Conservation (phyloP, 345 rosid species). For the Acer saccharum region DNA sequence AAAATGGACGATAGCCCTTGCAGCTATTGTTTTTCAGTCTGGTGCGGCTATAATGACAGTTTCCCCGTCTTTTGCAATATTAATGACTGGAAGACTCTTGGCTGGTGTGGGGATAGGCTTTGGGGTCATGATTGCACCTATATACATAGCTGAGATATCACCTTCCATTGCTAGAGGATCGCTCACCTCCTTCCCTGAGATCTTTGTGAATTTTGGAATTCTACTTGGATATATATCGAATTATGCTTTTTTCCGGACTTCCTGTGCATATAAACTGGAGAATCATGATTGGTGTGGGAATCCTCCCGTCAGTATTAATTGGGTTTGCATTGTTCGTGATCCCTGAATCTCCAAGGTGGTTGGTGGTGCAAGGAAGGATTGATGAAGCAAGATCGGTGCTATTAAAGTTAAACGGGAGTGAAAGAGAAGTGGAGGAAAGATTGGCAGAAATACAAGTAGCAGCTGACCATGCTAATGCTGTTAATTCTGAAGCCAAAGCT, state of each 20-base stretch:
- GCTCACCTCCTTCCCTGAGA: conserved; percentile 69
- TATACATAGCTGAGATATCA: conserved; percentile 63
- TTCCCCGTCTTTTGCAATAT: conserved; percentile 47
- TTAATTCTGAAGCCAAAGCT: conserved; percentile 35
- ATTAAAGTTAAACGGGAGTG: conserved; percentile 40
- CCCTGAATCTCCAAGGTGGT: conserved; percentile 78
- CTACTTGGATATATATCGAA: conserved; percentile 69
- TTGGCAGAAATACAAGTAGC: conserved; percentile 53
- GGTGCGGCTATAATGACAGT: conserved; percentile 57
- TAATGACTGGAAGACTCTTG: conserved; percentile 52
- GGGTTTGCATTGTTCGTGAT: conserved; percentile 54
- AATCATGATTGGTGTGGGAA: conserved; percentile 64
- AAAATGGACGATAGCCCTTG: conserved; percentile 64
- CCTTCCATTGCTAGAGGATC: conserved; percentile 53
- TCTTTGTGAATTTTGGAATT: conserved; percentile 64
- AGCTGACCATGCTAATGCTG: conserved; percentile 34
- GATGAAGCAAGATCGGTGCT: conserved; percentile 61
- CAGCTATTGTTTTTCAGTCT: conserved; percentile 47
- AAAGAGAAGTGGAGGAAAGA: conserved; percentile 58
- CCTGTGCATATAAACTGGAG: conserved; percentile 55
- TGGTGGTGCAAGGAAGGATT: conserved; percentile 49
- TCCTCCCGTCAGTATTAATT: conserved; percentile 54
- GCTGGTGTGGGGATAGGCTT: conserved; percentile 62
- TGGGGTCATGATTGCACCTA: conserved; percentile 61
- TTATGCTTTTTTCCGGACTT: conserved; percentile 52